Evolutionary conservation across 2,329 filamentous ascomycete genomes (phyloP).

Genomic region (Fusarium domesticum): DNA sequence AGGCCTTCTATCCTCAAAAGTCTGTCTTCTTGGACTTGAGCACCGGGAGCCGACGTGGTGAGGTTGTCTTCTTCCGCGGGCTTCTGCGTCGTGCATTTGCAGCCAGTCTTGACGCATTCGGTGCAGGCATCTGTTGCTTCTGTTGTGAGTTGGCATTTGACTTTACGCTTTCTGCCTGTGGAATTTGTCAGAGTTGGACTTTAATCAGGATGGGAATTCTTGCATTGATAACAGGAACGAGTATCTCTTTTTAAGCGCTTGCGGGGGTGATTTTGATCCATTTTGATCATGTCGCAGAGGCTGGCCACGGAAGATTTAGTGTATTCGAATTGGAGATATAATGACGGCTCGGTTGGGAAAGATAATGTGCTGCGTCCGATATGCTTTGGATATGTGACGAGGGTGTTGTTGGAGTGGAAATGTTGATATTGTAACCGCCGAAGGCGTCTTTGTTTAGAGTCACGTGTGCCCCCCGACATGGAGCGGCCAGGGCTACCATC

Average conservation of each 20-base stretch:
- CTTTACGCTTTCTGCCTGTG: constrained; percentile 16
- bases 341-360: no score
- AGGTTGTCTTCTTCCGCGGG: background rate
- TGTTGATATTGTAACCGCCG: no score
- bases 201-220: background rate
- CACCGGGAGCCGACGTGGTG: background rate
- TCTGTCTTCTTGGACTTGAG: background rate
- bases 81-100: constrained; percentile 7
- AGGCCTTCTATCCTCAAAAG: constrained; percentile 7
- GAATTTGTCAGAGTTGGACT: background rate
- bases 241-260: constrained; percentile 13
- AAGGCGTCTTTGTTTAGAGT: no score
- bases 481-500: no score
- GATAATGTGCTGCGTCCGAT: no score
- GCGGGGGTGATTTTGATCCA: no score
- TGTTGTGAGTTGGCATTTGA: constrained; percentile 17
- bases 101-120: constrained; percentile 11
- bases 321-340: no score
- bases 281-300: no score
- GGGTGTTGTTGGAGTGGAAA: no score
- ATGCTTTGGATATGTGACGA: no score
- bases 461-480: no score
- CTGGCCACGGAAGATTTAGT: no score
- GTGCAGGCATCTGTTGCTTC: constrained; percentile 10
- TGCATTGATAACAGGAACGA: constrained; percentile 14